These are phyloP conservation scores for Mucor saturninus DNA, from an alignment of 371 early-diverging fungal genomes.

Conservation along the genomic window DNA sequence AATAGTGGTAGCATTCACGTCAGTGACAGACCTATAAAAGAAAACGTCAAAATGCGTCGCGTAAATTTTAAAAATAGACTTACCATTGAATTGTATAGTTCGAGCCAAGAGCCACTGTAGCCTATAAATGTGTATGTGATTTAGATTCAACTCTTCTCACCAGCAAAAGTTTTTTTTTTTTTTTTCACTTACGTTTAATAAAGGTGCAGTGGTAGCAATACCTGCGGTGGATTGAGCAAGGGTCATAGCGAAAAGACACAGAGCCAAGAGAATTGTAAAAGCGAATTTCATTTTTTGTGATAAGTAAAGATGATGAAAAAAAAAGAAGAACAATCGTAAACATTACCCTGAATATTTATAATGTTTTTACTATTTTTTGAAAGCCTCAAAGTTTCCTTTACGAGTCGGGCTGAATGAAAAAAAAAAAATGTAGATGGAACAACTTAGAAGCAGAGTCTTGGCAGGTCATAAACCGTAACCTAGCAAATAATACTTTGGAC, in stretches of 20 bases:
- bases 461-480: too few species aligned
- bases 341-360: too few species aligned
- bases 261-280: background rate
- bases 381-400: too few species aligned
- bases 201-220: conserved; percentile 12
- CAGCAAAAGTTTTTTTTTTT: background rate
- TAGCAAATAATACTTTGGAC: too few species aligned
- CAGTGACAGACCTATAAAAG: conserved; percentile 5
- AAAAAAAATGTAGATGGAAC: too few species aligned
- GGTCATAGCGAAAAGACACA: background rate
- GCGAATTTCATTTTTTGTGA: conserved; percentile 18
- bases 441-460: too few species aligned
- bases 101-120: conserved; percentile 3
- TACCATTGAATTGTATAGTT: conserved; percentile 17
- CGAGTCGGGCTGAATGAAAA: too few species aligned
- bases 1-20: conserved; percentile 20
- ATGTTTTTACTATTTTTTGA: too few species aligned
- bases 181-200: conserved; percentile 13
- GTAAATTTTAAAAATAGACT: background rate
- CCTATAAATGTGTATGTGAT: background rate
- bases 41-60: background rate
- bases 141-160: background rate
- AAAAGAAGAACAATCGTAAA: conserved; percentile 17
- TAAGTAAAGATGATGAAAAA: conserved; percentile 14
- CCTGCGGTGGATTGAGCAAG: conserved; percentile 19